Base-by-base conservation (phyloP, 1,139 yeast species). In the Nakaseomyces uthaithaninus region DNA sequence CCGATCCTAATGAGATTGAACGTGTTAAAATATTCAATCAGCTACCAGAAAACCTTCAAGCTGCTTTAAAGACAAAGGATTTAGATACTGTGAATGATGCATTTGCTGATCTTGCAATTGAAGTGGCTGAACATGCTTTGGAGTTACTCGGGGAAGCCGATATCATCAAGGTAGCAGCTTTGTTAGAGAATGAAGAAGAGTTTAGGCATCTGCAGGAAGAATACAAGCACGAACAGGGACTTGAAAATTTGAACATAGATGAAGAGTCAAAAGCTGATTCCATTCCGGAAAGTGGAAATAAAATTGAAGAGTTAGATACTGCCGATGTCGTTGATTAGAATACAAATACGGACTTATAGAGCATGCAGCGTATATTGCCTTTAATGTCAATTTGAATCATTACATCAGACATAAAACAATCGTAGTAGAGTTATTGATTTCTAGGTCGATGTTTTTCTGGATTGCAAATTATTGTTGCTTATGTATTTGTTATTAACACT, bases 1-100 rank as follows among this genome's bases (percentile, higher is more conserved):
- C 51, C 3, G 67, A 66, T 31, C 65, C 66, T 15, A 68, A 69
- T 40, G 83, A 77, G 37, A 57, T 69, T 1, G 63, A 62, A 30
- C 75, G 75, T 42, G 77, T 74, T 54, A 68, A 71, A 42, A 63
- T 70, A 1, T 82, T 80, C 54, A 66, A 72, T 12, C 62, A 74
- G 41, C 66, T 87, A 46, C 80, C 91, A 2, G 53, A 62, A 4
- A 71, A 70, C 14, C 77, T 91, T 76, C 86, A 79, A 61, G 67
- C 62, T 6, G 98, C 98, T 0, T 70, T 89, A n/a, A 68, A 69
- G 53, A 74, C 93, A 0, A 75, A 73, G 38, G 69, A 76, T 10
- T 68, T 91, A 44, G 95, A 85, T 47, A 80, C 74, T 47, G 87
- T 91, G 43, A 91, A 91, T 64, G 73, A 77, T 50, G 91, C 85